A percentile compares a stretch with the other conserved stretches of the same genome.
phyloP scores from a whole-genome alignment of 495 filamentous ascomycete species.

The Penicillium angulare region DNA sequence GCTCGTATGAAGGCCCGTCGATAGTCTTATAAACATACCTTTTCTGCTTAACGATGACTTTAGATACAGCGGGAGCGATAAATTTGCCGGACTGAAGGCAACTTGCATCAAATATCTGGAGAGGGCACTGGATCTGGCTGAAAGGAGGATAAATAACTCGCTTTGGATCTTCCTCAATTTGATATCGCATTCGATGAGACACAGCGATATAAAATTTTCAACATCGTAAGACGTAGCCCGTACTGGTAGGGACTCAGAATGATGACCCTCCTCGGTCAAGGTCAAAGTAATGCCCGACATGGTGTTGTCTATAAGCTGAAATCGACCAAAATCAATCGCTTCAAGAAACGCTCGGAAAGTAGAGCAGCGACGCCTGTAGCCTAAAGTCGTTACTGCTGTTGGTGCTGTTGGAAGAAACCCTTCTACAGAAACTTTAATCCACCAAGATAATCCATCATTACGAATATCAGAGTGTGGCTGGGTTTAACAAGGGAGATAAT shows the following conservation, averaged over 20 bases:
- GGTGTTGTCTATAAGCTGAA: conserved; percentile 10
- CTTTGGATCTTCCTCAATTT: not conserved
- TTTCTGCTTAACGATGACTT: conserved; percentile 2
- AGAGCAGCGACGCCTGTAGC: conserved; percentile 6
- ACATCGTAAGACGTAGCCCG: not conserved
- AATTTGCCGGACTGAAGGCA: conserved; percentile 1
- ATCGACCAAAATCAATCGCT: conserved; percentile 13
- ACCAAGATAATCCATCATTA: conserved; percentile 10
- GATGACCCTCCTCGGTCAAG: conserved; percentile 5
- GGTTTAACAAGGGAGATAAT: too few species aligned
- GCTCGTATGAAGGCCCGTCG: conserved; percentile 13
- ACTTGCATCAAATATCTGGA: conserved; percentile 11
- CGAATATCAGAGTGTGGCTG: conserved; percentile 18
- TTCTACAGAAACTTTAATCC: conserved; percentile 14
- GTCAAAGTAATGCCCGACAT: conserved; percentile 10
- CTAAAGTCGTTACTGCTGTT: not conserved
- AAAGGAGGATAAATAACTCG: conserved; percentile 13
- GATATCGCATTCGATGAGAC: conserved; percentile 4
- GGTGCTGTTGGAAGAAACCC: conserved; percentile 3
- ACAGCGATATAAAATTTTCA: conserved; percentile 7
- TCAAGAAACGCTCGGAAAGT: conserved; percentile 10
- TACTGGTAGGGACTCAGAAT: conserved; percentile 9
- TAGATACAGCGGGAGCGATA: conserved; percentile 12
- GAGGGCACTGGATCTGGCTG: not conserved
- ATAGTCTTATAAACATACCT: conserved; percentile 15